Conservation (phyloP, 495 filamentous ascomycete genomes). For the Tetracladium setigerum region DNA sequence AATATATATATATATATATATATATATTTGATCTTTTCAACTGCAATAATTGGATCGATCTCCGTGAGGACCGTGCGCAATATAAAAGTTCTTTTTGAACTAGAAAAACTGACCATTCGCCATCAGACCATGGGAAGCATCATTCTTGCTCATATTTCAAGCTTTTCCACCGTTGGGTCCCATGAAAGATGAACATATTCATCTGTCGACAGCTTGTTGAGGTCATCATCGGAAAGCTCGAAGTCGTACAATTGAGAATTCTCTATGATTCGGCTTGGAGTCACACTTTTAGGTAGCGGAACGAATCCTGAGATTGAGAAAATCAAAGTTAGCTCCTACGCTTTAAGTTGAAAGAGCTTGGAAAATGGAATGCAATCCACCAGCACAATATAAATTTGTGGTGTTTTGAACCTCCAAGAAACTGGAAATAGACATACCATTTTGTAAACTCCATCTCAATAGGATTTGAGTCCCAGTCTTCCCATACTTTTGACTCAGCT, state of each 20-base stretch:
- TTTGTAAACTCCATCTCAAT: constrained; percentile 80
- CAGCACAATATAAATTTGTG: too few species aligned
- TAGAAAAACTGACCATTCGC: too few species aligned
- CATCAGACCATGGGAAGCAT: background rate
- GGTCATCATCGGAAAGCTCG: constrained; percentile 56
- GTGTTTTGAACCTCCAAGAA: too few species aligned
- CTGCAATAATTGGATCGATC: too few species aligned
- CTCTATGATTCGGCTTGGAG: constrained; percentile 53
- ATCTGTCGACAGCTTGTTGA: constrained; percentile 38
- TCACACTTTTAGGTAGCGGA: constrained; percentile 69
- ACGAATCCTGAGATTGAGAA: constrained; percentile 42
- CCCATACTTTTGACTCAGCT: constrained; percentile 55
- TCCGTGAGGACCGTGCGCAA: too few species aligned
- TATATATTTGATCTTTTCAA: too few species aligned
- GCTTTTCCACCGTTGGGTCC: constrained; percentile 50
- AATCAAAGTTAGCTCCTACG: too few species aligned
- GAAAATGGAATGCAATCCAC: too few species aligned
- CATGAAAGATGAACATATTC: constrained; percentile 60
- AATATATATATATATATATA: too few species aligned
- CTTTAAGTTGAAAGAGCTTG: too few species aligned
- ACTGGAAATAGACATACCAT: too few species aligned
- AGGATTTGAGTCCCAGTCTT: constrained; percentile 72
- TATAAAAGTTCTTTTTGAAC: too few species aligned
- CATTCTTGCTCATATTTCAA: background rate
- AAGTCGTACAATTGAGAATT: constrained; percentile 77